phyloP scores from a whole-genome alignment of 257 asterid species.

The Capsicum chinense region DNA sequence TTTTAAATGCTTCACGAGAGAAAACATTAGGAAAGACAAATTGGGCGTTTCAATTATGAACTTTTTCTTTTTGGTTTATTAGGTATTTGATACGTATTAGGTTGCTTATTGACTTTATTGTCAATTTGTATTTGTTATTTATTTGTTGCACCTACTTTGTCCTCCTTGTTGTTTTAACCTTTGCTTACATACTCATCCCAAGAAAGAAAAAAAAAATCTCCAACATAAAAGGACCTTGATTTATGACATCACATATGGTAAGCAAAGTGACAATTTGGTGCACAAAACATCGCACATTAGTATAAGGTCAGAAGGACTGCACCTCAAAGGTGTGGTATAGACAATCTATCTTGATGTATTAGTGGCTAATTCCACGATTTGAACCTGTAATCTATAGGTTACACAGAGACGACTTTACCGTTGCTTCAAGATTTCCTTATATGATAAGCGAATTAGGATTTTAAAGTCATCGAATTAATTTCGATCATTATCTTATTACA shows the following conservation, averaged over 20 bases:
- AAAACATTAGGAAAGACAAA: constrained; percentile 40
- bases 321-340: no score
- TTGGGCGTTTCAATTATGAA: constrained; percentile 19
- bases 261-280: not conserved
- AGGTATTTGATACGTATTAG: not conserved
- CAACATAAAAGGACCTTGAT: not conserved
- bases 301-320: not conserved
- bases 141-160: constrained; percentile 26
- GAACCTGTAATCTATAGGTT: not conserved
- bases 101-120: constrained; percentile 20
- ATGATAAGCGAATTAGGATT: not conserved
- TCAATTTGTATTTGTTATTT: constrained; percentile 24
- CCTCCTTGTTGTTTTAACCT: not conserved
- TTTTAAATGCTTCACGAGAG: not conserved
- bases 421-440: no score
- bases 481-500: not conserved
- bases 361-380: not conserved
- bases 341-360: no score
- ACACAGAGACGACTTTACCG: not conserved
- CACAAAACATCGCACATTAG: not conserved
- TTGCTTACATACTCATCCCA: not conserved
- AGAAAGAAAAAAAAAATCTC: not conserved
- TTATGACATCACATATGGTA: not conserved
- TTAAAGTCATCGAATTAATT: not conserved
- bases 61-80: not conserved